A percentile compares a stretch with the other conserved stretches of the same genome.
Evolutionary conservation across 2,329 filamentous ascomycete genomes (phyloP).

Genomic region (Fusarium pilosicola): DNA sequence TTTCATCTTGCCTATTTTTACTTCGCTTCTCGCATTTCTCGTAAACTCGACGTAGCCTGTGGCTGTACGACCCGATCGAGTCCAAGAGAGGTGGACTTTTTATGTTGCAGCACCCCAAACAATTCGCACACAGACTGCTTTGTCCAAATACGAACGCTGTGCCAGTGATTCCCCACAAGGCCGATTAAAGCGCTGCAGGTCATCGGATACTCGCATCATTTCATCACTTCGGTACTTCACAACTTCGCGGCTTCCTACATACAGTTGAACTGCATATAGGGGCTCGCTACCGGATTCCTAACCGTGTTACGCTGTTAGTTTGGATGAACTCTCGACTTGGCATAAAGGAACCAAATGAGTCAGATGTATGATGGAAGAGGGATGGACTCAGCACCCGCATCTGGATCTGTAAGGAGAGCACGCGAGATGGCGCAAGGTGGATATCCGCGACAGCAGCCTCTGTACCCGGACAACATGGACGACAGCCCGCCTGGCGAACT

Average conservation of each 20-base stretch:
- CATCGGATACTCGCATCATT: constrained; percentile 27
- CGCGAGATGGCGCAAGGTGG: constrained; percentile 63
- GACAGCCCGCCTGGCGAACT: constrained; percentile 40
- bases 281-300: constrained; percentile 18
- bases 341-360: constrained; percentile 60
- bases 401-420: constrained; percentile 64
- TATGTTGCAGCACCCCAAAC: constrained; percentile 39
- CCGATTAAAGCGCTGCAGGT: constrained; percentile 19
- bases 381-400: constrained; percentile 59
- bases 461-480: constrained; percentile 43
- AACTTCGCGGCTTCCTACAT: constrained; percentile 38
- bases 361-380: constrained; percentile 63
- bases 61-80: constrained; percentile 38
- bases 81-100: constrained; percentile 32
- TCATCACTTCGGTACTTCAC: constrained; percentile 20
- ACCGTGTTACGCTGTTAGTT: constrained; percentile 25
- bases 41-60: constrained; percentile 26
- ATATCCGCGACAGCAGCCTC: constrained; percentile 38
- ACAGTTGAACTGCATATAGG: constrained; percentile 36
- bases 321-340: constrained; percentile 34
- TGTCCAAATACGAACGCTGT: constrained; percentile 37
- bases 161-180: constrained; percentile 17
- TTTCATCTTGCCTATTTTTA: constrained; percentile 9
- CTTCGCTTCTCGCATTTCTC: constrained; percentile 15
- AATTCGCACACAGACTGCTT: constrained; percentile 38